Evolutionary conservation across 2,329 filamentous ascomycete species (phyloP).

Genomic region (Sporothrix inflata): DNA sequence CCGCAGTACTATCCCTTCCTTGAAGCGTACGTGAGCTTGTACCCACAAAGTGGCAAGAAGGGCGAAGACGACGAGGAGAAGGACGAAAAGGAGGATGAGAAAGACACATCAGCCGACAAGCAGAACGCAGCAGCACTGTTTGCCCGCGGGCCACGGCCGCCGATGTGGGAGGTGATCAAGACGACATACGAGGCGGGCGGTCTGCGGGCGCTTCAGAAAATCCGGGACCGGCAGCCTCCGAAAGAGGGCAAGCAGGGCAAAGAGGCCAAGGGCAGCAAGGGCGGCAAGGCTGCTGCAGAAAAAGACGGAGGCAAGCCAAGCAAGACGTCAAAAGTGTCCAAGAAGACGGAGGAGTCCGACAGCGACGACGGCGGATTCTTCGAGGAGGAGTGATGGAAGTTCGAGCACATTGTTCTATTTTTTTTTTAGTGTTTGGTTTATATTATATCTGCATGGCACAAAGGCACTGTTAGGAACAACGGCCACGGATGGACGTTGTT

Average conservation of each 20-base stretch:
- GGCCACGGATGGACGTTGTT: background rate
- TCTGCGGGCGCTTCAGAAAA: constrained; percentile 51
- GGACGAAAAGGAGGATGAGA: constrained; percentile 25
- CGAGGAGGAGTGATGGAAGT: constrained; percentile 43
- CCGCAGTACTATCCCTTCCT: constrained; percentile 71
- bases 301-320: constrained; percentile 24
- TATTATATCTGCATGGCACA: constrained; percentile 9
- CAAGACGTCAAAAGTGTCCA: background rate
- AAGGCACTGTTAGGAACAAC: background rate
- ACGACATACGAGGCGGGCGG: constrained; percentile 65
- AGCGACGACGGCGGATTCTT: constrained; percentile 59
- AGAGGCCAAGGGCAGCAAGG: background rate
- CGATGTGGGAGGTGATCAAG: constrained; percentile 72
- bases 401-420: background rate
- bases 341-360: constrained; percentile 20
- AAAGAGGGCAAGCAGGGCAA: constrained; percentile 31
- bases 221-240: constrained; percentile 56
- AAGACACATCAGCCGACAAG: constrained; percentile 33
- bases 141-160: constrained; percentile 53
- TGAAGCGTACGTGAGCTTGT: constrained; percentile 70
- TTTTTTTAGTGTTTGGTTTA: background rate
- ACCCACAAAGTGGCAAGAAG: constrained; percentile 42
- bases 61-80: constrained; percentile 41
- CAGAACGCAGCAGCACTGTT: constrained; percentile 47
- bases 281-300: background rate